Base-by-base conservation (phyloP, 1,284 basidiomycete species). In the Malassezia japonica region DNA sequence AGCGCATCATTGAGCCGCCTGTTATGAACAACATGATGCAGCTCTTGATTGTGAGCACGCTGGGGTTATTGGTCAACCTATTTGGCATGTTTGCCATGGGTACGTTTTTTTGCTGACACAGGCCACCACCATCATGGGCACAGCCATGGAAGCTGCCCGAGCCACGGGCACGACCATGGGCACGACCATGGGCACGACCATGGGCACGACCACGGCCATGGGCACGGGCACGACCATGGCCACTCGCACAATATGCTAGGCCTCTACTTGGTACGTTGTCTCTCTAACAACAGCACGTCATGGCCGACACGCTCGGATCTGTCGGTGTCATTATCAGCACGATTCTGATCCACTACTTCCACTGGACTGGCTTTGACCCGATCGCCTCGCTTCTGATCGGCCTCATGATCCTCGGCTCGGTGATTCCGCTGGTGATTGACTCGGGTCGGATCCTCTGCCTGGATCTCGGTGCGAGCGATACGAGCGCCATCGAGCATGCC, bases 1-100 rank as follows among this genome's bases (percentile, higher is more conserved):
- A 98, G 75, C 79, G 94, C 60, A 80, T 98, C 84, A 74, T 96
- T 61, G 84, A 96, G 64, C 94, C 94, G 24, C 94, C 94, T 1
- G 89, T 92, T 64, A 99, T 99, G 90, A 49, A 62, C 59, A 91
- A 91, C 67, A 96, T 90, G 6, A 85, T 81, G 55, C 92, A 96
- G 70, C 78, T 99, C 2, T 75, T 99, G 27, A 78, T 95, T 1
- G 86, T 99, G 40, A 91, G 87, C 61, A 81, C 82, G 1, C 75
- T 95, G 31, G 94, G 94, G 1, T 76, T 99, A 9, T 86, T 78
- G 1, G 91, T 99, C 50, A 99, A 99, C 73, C 75, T 99, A 25
- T 96, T 96, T 65, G 94, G 94, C 27, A 95, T 99, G 91, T 90
- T 91, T 74, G 94, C 94, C 0, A 99, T 94, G 78, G 94, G 94